Conservation (phyloP, 2,329 filamentous ascomycete species). For the Seiridium unicorne region DNA sequence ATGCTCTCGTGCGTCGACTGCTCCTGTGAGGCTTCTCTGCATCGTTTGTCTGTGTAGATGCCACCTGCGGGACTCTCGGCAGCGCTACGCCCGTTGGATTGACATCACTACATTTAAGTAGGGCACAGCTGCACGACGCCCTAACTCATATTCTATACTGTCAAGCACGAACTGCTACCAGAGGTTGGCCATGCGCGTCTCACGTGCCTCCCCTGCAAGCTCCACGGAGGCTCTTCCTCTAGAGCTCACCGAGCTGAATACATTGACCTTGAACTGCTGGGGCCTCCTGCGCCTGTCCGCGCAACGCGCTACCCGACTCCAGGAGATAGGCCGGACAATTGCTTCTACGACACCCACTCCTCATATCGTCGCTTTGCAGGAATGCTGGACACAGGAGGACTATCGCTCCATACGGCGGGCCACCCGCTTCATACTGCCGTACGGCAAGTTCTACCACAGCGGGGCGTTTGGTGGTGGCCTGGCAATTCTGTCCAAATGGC, state of each 20-base stretch:
- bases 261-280: conserved; percentile 96
- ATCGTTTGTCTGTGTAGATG: too few relatives aligned
- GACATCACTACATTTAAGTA: background rate
- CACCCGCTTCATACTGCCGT: conserved; percentile 73
- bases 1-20: too few relatives aligned
- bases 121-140: background rate
- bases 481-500: conserved; percentile 87
- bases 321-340: conserved; percentile 80
- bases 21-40: too few relatives aligned
- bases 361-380: conserved; percentile 89
- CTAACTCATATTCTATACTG: background rate
- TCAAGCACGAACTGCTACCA: background rate
- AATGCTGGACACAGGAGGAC: conserved; percentile 89
- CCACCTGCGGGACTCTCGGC: background rate
- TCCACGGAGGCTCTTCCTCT: conserved; percentile 35
- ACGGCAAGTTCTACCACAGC: conserved; percentile 90
- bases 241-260: conserved; percentile 68
- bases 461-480: conserved; percentile 89
- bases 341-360: conserved; percentile 66
- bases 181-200: background rate
- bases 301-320: conserved; percentile 72
- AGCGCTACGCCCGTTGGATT: background rate
- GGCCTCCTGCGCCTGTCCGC: conserved; percentile 85
- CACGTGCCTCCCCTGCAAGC: background rate
- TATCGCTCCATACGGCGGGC: conserved; percentile 74